phyloP scores from a whole-genome alignment of 192 early-diverging fungal genomes.

The Coemansia sp. region DNA sequence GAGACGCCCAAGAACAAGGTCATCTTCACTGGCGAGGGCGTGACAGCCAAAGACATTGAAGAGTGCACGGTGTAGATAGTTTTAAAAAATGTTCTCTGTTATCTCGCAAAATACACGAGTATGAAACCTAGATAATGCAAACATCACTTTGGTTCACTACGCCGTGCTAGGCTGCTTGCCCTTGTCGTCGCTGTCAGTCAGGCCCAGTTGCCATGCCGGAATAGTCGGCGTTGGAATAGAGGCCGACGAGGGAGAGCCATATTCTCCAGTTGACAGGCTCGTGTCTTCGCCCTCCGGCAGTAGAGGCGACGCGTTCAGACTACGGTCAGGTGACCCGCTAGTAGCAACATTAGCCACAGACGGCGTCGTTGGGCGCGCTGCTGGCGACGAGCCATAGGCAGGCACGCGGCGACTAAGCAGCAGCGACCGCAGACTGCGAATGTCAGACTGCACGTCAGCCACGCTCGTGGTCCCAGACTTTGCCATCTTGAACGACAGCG shows the following conservation, averaged over 20 bases:
- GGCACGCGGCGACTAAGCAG: conserved; percentile 76
- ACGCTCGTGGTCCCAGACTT: conserved; percentile 18
- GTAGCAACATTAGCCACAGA: conserved; percentile 5
- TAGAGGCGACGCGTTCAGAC: background rate
- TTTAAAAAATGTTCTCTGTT: background rate
- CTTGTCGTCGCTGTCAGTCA: conserved; percentile 23
- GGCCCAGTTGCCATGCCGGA: conserved; percentile 72
- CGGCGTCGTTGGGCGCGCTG: conserved; percentile 45
- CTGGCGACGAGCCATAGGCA: conserved; percentile 38
- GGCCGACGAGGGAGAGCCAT: conserved; percentile 11
- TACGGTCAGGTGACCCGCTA: background rate
- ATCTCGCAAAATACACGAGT: background rate
- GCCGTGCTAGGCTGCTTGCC: conserved; percentile 23
- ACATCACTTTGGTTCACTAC: background rate
- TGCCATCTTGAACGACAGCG: conserved; percentile 19
- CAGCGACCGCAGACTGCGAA: conserved; percentile 91
- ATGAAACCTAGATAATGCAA: background rate
- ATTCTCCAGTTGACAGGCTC: conserved; percentile 4
- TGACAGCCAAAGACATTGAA: conserved; percentile 27
- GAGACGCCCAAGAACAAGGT: conserved; percentile 53
- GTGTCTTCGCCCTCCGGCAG: background rate
- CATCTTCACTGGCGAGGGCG: conserved; percentile 41
- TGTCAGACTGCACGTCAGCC: conserved; percentile 85
- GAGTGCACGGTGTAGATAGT: conserved; percentile 19
- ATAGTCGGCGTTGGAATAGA: conserved; percentile 48